Evolutionary conservation across 495 filamentous ascomycete genomes (phyloP).

Genomic region (Penicillium arizonense): DNA sequence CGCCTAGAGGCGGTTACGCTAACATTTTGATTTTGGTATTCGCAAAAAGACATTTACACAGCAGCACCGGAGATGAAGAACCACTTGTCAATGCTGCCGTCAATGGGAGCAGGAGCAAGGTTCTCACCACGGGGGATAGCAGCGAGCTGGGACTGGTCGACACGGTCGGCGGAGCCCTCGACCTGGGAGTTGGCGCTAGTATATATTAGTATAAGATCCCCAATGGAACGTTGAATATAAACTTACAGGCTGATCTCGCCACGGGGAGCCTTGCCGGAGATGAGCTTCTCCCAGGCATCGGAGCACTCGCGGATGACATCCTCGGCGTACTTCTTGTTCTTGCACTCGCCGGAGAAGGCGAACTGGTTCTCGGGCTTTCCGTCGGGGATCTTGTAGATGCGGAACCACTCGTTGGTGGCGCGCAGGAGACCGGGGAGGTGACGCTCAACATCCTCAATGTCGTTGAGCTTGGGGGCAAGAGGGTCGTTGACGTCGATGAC

Average conservation of each 20-base stretch:
- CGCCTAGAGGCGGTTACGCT: too few relatives aligned
- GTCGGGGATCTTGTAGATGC: constrained; percentile 99
- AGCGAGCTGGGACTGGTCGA: constrained; percentile 61
- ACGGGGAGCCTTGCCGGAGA: constrained; percentile 76
- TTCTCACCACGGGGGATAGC: constrained; percentile 72
- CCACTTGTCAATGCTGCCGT: constrained; percentile 99
- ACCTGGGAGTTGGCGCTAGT: constrained; percentile 76
- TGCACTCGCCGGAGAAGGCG: constrained; percentile 99
- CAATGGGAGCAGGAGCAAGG: constrained; percentile 80
- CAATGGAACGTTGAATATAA: neutral
- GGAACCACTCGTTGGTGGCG: constrained; percentile 99
- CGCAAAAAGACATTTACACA: constrained; percentile 52
- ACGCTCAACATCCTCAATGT: constrained; percentile 98
- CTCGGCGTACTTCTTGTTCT: constrained; percentile 98
- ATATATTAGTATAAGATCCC: constrained; percentile 26
- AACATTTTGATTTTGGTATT: constrained; percentile 14
- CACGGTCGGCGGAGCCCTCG: constrained; percentile 63
- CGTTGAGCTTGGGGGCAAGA: constrained; percentile 92
- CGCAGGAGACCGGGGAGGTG: constrained; percentile 95
- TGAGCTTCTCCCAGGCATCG: constrained; percentile 95
- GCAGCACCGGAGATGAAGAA: constrained; percentile 99
- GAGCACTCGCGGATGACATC: constrained; percentile 93
- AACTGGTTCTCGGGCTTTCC: constrained; percentile 99
- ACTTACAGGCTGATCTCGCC: constrained; percentile 82
- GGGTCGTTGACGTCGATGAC: constrained; percentile 99